Evolutionary conservation across 2,329 filamentous ascomycete genomes (phyloP), one percentile per base, ranked within the genome.

Genomic region (Aspergillus proliferans): DNA sequence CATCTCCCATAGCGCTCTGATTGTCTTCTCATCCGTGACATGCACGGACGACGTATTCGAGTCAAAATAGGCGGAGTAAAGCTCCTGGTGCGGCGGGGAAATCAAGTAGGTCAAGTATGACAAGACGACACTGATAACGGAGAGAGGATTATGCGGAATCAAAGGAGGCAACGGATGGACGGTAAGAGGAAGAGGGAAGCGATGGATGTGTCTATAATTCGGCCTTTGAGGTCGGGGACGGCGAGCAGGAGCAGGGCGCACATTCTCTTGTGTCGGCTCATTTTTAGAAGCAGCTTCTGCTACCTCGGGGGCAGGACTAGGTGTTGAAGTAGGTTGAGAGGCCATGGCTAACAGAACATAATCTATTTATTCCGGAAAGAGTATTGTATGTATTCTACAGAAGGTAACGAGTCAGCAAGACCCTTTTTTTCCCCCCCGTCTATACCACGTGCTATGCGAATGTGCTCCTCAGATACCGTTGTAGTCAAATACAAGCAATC

Each of bases 121-220:
- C 62, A 87, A 87, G 38, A 83, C 80, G 56, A 96, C 79, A 60
- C 91, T 86, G 55, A 96, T 75, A 34, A 96, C 73, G 34, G 92
- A 97, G 41, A 97, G 70, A 40, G 93, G 93, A 66, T 97, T 96
- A 70, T 87, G 89, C 47, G 92, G 92, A 59, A 95, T 88, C 67
- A 98, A 87, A 43, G 82, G 81, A 34, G 93, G 93, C 8, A 97
- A 77, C 21, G 92, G 90, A 64, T 92, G 87, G 5, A 87, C 85
- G 55, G 84, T 81, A 52, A 97, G 73, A 22, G 93, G 93, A 5
- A 87, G 80, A 47, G 90, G 88, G 49, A 88, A 82, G 45, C 83
- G 80, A 71, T 98, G 93, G 47, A 96, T 85, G 66, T 90, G 77
- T 66, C 84, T 83, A 66, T 82, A 85, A 59, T 85, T 85, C 30